A percentile compares a stretch with the other conserved stretches of the same genome.
phyloP scores from a whole-genome alignment of 2,329 filamentous ascomycete species.

The Didymella arachidicola region DNA sequence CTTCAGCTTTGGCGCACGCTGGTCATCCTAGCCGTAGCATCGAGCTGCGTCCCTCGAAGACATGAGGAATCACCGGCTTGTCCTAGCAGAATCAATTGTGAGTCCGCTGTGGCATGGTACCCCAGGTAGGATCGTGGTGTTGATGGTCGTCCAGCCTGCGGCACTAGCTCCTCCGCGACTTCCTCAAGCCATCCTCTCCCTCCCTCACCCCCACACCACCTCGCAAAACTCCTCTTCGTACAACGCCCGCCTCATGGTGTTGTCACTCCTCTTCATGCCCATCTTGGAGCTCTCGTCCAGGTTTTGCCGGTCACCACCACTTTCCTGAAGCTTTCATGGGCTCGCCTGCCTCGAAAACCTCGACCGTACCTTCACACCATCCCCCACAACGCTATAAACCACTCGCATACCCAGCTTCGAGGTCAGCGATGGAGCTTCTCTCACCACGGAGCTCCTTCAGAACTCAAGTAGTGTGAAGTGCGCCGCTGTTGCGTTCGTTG shows the following conservation, averaged over 20 bases:
- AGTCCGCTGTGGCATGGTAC: neutral
- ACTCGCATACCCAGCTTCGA: too few relatives aligned
- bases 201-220: neutral
- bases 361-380: neutral
- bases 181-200: neutral
- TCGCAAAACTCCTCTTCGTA: neutral
- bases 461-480: neutral
- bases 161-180: constrained; percentile 13
- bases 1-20: neutral
- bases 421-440: too few relatives aligned
- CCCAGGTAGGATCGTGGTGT: neutral
- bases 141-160: constrained; percentile 2
- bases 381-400: neutral
- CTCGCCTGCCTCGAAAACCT: neutral
- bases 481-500: neutral
- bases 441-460: neutral
- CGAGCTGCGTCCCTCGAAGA: neutral
- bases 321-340: neutral
- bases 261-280: neutral
- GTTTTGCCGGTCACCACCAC: neutral
- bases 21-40: neutral
- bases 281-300: neutral
- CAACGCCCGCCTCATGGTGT: neutral
- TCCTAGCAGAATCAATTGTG: neutral
- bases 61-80: neutral